Conservation (phyloP, 148 eudicot species). For the Pharnaceum exiguum region DNA sequence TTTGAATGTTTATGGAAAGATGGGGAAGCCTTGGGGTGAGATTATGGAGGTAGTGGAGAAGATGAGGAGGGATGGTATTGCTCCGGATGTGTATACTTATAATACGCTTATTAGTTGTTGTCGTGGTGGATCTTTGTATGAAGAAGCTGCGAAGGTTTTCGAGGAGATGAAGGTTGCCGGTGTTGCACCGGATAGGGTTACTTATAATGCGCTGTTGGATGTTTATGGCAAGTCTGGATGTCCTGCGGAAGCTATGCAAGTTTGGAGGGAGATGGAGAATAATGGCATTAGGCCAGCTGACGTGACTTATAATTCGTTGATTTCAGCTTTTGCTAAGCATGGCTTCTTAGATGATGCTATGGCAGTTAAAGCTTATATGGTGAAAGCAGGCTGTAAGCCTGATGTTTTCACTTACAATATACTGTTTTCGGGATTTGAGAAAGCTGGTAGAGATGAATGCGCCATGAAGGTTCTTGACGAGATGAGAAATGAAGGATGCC, state of each 20-base stretch:
- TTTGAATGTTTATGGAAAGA: constrained; percentile 76
- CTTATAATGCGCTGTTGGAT: constrained; percentile 86
- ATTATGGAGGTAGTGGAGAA: constrained; percentile 41
- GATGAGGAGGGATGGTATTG: constrained; percentile 68
- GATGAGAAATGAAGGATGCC: constrained; percentile 70
- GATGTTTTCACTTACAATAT: constrained; percentile 87
- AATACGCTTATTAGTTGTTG: constrained; percentile 89
- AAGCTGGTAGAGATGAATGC: constrained; percentile 82
- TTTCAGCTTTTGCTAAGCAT: constrained; percentile 76
- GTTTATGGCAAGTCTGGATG: constrained; percentile 85
- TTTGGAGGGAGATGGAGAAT: constrained; percentile 66
- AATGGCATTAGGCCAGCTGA: constrained; percentile 60
- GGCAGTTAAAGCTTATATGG: constrained; percentile 68
- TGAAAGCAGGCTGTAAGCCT: constrained; percentile 67
- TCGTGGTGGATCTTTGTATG: constrained; percentile 66
- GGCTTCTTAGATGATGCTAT: constrained; percentile 73
- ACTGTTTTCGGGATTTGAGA: constrained; percentile 86
- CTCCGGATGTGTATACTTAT: constrained; percentile 74
- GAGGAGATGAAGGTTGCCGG: constrained; percentile 83
- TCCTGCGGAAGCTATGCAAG: constrained; percentile 74
- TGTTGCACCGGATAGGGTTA: constrained; percentile 71
- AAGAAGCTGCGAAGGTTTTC: constrained; percentile 66
- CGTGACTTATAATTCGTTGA: constrained; percentile 76
- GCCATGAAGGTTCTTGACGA: constrained; percentile 85
- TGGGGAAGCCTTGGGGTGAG: constrained; percentile 84